phyloP scores from a whole-genome alignment of 2,329 filamentous ascomycete species.

The Aspergillus brunneoviolaceus region DNA sequence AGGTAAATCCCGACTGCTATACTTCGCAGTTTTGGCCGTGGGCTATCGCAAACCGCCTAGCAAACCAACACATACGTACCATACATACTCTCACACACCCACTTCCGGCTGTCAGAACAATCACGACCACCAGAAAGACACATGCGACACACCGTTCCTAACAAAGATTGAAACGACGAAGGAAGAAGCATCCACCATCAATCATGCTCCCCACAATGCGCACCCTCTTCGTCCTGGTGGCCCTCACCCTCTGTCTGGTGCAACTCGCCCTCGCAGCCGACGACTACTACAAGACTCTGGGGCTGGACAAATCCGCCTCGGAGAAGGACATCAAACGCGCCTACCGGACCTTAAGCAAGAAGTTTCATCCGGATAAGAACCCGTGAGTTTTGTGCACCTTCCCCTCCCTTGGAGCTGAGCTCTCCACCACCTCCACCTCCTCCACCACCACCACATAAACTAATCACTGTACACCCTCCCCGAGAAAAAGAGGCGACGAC shows the following conservation, averaged over 20 bases:
- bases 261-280: conserved; percentile 43
- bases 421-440: neutral
- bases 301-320: conserved; percentile 72
- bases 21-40: no score
- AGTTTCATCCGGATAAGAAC: conserved; percentile 97
- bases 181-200: neutral
- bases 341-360: conserved; percentile 89
- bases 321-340: conserved; percentile 91
- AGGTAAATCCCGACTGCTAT: no score
- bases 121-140: no score
- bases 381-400: conserved; percentile 60
- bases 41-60: neutral
- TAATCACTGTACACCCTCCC: neutral
- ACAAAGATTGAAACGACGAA: no score
- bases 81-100: neutral
- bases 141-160: no score
- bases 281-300: conserved; percentile 68
- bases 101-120: no score
- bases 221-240: conserved; percentile 32
- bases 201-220: conserved; percentile 32
- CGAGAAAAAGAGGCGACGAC: conserved; percentile 65
- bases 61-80: neutral
- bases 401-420: neutral
- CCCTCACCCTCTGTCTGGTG: conserved; percentile 37
- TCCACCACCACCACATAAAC: no score